Evolutionary conservation across 2,329 filamentous ascomycete species (phyloP).

Genomic region (Calonectria pauciramosa): DNA sequence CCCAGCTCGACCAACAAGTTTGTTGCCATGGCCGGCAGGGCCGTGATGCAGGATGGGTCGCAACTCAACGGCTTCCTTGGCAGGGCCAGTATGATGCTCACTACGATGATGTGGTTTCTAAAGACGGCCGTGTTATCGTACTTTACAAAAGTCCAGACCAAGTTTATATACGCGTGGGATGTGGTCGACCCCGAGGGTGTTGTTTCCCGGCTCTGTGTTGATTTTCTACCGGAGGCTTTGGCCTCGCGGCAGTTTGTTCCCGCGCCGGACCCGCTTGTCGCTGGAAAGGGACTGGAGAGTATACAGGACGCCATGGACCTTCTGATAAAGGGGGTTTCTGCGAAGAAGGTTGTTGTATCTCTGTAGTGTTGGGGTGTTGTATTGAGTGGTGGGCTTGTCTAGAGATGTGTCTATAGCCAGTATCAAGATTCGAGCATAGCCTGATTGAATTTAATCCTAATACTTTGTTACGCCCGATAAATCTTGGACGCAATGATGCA

Average conservation of each 20-base stretch:
- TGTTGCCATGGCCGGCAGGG: not conserved
- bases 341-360: slow-evolving; percentile 54
- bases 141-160: not conserved
- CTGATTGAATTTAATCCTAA: no score
- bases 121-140: not conserved
- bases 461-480: no score
- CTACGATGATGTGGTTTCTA: not conserved
- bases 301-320: slow-evolving; percentile 48
- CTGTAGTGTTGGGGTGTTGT: not conserved
- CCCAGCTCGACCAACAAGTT: not conserved
- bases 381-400: no score
- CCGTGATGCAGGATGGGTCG: not conserved
- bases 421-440: not conserved
- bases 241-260: slow-evolving; percentile 39
- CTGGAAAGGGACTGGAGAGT: slow-evolving; percentile 46
- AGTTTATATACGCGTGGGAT: slow-evolving; percentile 8
- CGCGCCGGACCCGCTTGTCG: slow-evolving; percentile 44
- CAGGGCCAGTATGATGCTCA: not conserved
- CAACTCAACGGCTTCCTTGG: not conserved
- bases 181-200: slow-evolving; percentile 33
- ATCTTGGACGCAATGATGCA: not conserved
- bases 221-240: slow-evolving; percentile 46
- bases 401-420: no score
- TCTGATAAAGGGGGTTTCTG: slow-evolving; percentile 51
- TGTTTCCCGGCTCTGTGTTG: slow-evolving; percentile 37